Conservation (phyloP, 2,329 filamentous ascomycete species). For the Sphaerulina populicola region DNA sequence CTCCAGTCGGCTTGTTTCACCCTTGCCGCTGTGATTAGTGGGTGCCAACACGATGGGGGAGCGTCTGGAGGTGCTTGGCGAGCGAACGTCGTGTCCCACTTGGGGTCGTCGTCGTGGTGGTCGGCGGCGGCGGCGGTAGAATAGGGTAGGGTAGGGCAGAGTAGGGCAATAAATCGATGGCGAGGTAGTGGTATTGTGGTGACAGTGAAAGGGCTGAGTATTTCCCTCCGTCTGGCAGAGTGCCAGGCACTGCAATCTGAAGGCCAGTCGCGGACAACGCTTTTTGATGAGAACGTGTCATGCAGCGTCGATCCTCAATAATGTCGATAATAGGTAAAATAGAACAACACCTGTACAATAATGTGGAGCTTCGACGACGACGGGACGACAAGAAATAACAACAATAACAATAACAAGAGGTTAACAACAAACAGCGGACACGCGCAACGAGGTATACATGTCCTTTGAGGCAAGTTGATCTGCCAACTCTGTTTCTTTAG, state of each 20-base stretch:
- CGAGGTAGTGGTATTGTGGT: neutral
- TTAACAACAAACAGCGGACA: too few species aligned
- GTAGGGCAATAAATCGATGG: neutral
- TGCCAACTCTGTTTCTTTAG: neutral
- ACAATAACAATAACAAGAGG: neutral
- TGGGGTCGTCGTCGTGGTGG: neutral
- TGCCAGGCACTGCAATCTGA: neutral
- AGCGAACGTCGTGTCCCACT: conserved; percentile 1
- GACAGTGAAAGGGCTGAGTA: neutral
- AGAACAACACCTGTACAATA: too few species aligned
- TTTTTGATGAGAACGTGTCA: neutral
- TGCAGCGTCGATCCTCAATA: neutral
- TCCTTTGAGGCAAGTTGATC: neutral
- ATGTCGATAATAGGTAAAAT: neutral
- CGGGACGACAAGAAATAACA: neutral
- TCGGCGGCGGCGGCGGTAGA: neutral
- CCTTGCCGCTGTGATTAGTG: neutral
- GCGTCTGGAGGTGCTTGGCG: neutral
- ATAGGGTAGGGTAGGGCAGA: too few species aligned
- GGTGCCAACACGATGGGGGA: neutral
- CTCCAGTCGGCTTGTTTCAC: conserved; percentile 8
- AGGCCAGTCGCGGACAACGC: neutral
- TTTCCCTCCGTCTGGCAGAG: neutral
- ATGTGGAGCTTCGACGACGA: neutral
- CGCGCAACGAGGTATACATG: too few species aligned